A percentile compares a stretch with the other conserved stretches of the same genome.
phyloP scores from a whole-genome alignment of 2,329 filamentous ascomycete genomes.

The Trichophyton rubrum region DNA sequence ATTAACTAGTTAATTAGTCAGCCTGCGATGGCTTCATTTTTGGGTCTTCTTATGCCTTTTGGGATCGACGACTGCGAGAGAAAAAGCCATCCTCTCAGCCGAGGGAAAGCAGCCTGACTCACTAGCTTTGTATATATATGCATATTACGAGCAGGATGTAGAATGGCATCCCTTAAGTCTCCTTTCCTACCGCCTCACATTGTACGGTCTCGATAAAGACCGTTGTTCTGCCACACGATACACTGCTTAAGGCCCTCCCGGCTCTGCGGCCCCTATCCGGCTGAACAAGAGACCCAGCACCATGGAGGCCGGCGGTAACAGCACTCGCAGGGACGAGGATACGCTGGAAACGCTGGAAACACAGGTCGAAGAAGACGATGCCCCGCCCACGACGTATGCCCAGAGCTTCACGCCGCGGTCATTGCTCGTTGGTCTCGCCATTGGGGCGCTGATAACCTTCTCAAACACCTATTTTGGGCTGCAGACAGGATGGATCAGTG shows the following conservation, averaged over 20 bases:
- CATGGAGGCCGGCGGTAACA: not conserved
- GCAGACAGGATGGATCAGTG: conserved; percentile 71
- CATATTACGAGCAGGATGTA: not conserved
- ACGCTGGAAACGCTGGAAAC: not conserved
- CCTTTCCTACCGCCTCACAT: too few relatives aligned
- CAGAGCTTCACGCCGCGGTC: conserved; percentile 74
- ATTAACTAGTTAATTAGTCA: not conserved
- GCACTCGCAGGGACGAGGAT: not conserved
- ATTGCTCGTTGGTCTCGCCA: conserved; percentile 62
- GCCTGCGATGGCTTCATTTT: not conserved
- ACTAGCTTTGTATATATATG: not conserved
- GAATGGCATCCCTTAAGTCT: not conserved
- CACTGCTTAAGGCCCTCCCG: not conserved
- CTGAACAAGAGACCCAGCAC: not conserved
- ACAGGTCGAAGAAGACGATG: not conserved
- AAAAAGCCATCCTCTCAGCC: too few relatives aligned
- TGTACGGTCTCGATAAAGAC: not conserved
- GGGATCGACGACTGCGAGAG: not conserved
- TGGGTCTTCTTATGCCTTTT: not conserved
- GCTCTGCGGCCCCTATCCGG: not conserved
- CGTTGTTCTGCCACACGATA: not conserved
- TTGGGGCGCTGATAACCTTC: conserved; percentile 86
- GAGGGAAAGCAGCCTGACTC: too few relatives aligned
- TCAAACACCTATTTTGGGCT: conserved; percentile 99
- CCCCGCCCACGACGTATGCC: conserved; percentile 17